Percentiles rank a stretch among this genome's conserved stretches.
phyloP scores from a whole-genome alignment of 108 stramenopile genomes.

The Phaeodactylum tricornutum region DNA sequence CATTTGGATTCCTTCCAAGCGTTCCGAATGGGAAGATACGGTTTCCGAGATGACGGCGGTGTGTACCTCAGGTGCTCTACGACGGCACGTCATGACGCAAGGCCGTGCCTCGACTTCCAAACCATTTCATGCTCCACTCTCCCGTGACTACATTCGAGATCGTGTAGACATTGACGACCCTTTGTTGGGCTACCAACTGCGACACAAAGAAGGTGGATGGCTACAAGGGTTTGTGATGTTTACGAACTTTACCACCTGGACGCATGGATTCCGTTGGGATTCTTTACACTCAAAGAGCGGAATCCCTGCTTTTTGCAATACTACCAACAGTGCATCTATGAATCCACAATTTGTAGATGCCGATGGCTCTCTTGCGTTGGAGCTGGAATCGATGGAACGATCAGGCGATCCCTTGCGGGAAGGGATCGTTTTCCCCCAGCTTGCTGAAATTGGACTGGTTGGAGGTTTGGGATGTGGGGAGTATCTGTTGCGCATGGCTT shows the following conservation, averaged over 20 bases:
- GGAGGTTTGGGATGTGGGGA: conserved; percentile 61
- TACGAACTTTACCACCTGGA: conserved; percentile 71
- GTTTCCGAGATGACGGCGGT: conserved; percentile 42
- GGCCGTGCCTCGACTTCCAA: neutral
- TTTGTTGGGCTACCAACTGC: conserved; percentile 46
- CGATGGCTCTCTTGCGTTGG: conserved; percentile 24
- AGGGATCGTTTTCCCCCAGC: conserved; percentile 39
- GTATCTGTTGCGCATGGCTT: conserved; percentile 37
- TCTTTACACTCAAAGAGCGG: conserved; percentile 28
- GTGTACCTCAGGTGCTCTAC: conserved; percentile 36
- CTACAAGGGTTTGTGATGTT: conserved; percentile 53
- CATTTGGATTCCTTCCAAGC: conserved; percentile 36
- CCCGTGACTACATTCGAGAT: conserved; percentile 49
- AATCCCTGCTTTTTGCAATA: neutral
- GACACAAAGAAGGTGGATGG: conserved; percentile 48
- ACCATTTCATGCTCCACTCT: conserved; percentile 27
- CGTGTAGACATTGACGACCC: conserved; percentile 72
- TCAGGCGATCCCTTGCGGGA: conserved; percentile 30
- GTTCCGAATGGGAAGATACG: conserved; percentile 58
- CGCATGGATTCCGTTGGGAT: conserved; percentile 54
- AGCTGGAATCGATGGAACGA: conserved; percentile 27
- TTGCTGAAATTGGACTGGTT: conserved; percentile 57
- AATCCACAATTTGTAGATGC: conserved; percentile 9
- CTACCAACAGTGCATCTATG: neutral
- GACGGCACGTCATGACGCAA: conserved; percentile 7